Evolutionary conservation across 169 alveolate species (phyloP).

Genomic region (Plasmodium knowlesi): DNA sequence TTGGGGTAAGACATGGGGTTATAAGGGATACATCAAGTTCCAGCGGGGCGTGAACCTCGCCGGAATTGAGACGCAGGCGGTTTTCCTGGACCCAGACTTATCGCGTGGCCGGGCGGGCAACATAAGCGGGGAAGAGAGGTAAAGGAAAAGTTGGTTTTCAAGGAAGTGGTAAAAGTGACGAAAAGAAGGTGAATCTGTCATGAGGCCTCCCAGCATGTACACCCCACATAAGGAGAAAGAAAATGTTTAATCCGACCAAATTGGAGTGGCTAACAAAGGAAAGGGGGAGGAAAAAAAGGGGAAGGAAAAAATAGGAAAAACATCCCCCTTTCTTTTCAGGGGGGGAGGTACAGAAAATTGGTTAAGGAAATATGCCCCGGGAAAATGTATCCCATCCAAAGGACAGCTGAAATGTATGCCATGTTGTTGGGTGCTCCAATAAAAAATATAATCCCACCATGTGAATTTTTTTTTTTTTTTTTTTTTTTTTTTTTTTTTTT

Average conservation of each 20-base stretch:
- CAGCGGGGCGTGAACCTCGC: conserved; percentile 85
- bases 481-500: too few species aligned
- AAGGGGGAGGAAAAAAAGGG: not conserved
- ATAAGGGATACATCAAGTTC: conserved; percentile 84
- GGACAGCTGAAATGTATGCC: not conserved
- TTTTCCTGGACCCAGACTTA: conserved; percentile 89
- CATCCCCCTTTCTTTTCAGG: not conserved
- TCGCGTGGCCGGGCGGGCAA: conserved; percentile 80
- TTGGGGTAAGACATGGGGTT: conserved; percentile 90
- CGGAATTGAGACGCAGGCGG: conserved; percentile 92
- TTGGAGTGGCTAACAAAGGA: not conserved
- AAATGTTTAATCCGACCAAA: not conserved
- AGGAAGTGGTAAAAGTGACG: too few species aligned
- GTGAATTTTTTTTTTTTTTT: not conserved
- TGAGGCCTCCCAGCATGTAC: not conserved
- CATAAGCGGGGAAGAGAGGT: too few species aligned
- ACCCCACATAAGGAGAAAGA: not conserved
- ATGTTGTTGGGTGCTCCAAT: not conserved
- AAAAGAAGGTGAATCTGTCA: not conserved
- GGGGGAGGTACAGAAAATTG: not conserved
- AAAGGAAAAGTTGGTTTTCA: too few species aligned
- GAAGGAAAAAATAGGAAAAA: not conserved
- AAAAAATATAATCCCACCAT: not conserved
- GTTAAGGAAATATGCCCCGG: not conserved
- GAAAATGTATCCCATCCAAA: not conserved